Conservation (phyloP, 495 filamentous ascomycete genomes). For the Entonaema liquescens region DNA sequence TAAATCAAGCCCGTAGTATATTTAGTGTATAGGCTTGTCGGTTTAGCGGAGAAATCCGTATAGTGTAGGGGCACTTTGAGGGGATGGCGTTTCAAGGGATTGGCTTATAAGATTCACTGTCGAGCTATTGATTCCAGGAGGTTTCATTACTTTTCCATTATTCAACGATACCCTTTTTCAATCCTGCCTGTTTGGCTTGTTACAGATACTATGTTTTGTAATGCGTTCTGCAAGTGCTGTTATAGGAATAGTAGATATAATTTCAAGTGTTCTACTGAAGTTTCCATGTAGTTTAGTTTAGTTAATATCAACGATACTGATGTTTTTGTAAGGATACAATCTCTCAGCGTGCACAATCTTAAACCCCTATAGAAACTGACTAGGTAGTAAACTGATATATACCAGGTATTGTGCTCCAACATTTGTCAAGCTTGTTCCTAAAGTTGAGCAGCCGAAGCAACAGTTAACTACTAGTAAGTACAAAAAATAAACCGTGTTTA, state of each 20-base stretch:
- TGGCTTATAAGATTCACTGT: background rate
- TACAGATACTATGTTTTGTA: background rate
- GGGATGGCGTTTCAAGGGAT: conserved; percentile 5
- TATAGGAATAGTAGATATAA: background rate
- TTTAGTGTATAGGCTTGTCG: background rate
- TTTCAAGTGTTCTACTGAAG: background rate
- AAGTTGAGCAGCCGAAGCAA: no score
- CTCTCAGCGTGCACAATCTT: no score
- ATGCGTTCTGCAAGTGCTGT: background rate
- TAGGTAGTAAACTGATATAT: no score
- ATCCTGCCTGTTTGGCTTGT: background rate
- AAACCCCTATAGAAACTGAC: no score
- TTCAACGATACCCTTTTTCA: conserved; percentile 36
- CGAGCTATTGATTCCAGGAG: background rate
- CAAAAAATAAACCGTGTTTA: no score
- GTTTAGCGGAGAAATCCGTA: background rate
- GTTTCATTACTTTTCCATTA: background rate
- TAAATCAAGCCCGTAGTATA: background rate
- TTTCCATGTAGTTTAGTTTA: background rate
- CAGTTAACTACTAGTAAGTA: no score
- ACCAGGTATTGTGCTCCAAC: no score
- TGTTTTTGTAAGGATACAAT: background rate
- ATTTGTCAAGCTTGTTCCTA: no score
- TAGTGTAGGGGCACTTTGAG: background rate
- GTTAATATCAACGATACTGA: background rate